Base-by-base conservation (phyloP, 148 eudicot genomes). In the Camellia granthamiana region DNA sequence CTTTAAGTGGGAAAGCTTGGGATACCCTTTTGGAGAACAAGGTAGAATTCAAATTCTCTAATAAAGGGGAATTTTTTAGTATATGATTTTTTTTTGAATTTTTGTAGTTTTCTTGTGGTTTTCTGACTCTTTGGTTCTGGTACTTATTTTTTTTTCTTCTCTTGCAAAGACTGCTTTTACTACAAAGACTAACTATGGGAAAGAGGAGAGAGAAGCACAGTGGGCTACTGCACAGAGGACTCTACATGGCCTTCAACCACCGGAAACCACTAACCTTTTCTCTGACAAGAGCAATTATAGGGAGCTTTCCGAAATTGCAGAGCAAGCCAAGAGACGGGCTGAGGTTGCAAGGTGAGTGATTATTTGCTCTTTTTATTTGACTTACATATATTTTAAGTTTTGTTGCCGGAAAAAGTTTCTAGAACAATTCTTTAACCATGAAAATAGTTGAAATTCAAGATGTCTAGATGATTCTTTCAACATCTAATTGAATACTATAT, bases 201-300 rank as follows among this genome's bases (percentile, higher is more conserved):
- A 81, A 84, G 92, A 85, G 81, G 91, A 91, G 71, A 88, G 93
- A 54, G 94, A 89, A 78, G 93, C 93, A 69, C 91, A 90, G 63
- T 90, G 93, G 93, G 93, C 91, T 46, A 56, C 91, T 41, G 94
- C 90, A 16, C 94, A 91, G 64, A 89, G 94, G 82, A 87, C 89
- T 23, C 62, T 86, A 67, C 92, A 89, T 55, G 94, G 94, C 2
- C 94, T 91, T 51, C 94, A 90, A 9, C 88, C 94, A 73, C 90
- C 88, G 15, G 90, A 87, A 76, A 80, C 82, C 41, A 43, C 78
- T 13, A 78, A 58, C 51, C 47, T 84, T 42, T 83, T 86, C 64
- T 72, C 79, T 56, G 87, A 88, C 66, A 86, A 84, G 76, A 84
- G 52, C 85, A 85, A 63, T 38, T 88, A 88, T 61, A 72, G 91